Evolutionary conservation across 2,329 filamentous ascomycete species (phyloP), one percentile per base, ranked within the genome.

Genomic region (Cryphonectria nitschkei): DNA sequence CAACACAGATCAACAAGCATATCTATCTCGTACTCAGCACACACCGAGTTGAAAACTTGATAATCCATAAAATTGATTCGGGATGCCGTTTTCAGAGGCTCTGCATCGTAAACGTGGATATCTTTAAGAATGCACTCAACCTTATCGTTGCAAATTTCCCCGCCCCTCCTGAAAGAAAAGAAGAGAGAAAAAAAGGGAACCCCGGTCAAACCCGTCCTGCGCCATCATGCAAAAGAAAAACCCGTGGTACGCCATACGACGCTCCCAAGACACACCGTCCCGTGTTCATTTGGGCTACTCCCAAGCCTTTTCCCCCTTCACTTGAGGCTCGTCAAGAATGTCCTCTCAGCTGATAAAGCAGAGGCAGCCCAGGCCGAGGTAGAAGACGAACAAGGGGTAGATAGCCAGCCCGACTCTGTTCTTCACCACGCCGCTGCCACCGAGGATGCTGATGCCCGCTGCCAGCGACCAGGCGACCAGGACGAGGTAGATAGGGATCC

Each of bases 321-420:
- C 43, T 46, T 4, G 26, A 14, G 34, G 13, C 29, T n/a, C 9
- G 16, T 7, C 46, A n/a, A n/a, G 54, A 3, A 54, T 43, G 50
- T 54, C 46, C 50, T n/a, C 29, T 39, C 37, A 97, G 84, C 94
- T 98, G 80, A 99, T 97, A 81, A 98, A 98, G 86, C 96, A 99
- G 72, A 99, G 87, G 80, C 94, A 98, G 68, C 95, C 95, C 75
- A 99, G 85, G 46, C 93, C 93, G 70, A 98, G 85, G 81, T 99
- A 99, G 82, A 98, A 99, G 65, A 98, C 92, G 79, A 98, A 92
- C 68, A 99, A 84, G 70, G 96, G 96, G 79, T 97, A 99, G 32
- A 99, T 94, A 26, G 96, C 96, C 78, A 99, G 90, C 34, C 91
- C 93, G 64, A 98, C 95, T 65, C 96, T 88, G 82, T 98, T 98